phyloP scores from a whole-genome alignment of 2,329 filamentous ascomycete species.

The Exophiala calicioides region DNA sequence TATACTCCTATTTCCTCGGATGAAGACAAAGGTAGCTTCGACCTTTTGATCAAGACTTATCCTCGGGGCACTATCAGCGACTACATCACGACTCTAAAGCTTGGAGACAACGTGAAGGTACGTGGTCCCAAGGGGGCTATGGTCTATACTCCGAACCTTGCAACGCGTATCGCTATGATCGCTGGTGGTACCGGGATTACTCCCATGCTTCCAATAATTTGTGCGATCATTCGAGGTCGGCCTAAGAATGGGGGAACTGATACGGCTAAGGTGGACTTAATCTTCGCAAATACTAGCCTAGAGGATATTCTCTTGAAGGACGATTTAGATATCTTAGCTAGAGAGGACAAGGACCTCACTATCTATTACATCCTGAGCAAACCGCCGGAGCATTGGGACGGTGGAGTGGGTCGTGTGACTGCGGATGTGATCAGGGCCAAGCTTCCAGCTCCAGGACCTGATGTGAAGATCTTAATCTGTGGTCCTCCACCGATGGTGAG shows the following conservation, averaged over 20 bases:
- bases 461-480: conserved; percentile 93
- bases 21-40: conserved; percentile 86
- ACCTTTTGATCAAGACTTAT: conserved; percentile 97
- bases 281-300: conserved; percentile 93
- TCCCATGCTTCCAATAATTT: conserved; percentile 95
- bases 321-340: conserved; percentile 77
- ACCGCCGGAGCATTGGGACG: conserved; percentile 86
- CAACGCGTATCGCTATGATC: conserved; percentile 95
- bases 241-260: conserved; percentile 67
- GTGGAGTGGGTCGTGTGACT: conserved; percentile 92
- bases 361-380: conserved; percentile 97
- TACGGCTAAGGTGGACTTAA: conserved; percentile 84
- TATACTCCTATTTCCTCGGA: conserved; percentile 92
- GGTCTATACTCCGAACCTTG: conserved; percentile 96
- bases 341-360: conserved; percentile 77
- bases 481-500: conserved; percentile 96
- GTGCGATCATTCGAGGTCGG: conserved; percentile 82
- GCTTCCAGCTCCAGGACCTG: conserved; percentile 76
- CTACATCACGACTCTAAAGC: conserved; percentile 77
- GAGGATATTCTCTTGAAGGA: conserved; percentile 93
- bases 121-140: conserved; percentile 96
- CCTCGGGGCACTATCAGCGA: conserved; percentile 96
- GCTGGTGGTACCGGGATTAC: conserved; percentile 97
- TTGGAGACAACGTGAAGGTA: conserved; percentile 87
- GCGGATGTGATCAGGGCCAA: conserved; percentile 82